Evolutionary conservation across 1,284 basidiomycete species (phyloP).

Genomic region (Lignosus rhinocerotis): DNA sequence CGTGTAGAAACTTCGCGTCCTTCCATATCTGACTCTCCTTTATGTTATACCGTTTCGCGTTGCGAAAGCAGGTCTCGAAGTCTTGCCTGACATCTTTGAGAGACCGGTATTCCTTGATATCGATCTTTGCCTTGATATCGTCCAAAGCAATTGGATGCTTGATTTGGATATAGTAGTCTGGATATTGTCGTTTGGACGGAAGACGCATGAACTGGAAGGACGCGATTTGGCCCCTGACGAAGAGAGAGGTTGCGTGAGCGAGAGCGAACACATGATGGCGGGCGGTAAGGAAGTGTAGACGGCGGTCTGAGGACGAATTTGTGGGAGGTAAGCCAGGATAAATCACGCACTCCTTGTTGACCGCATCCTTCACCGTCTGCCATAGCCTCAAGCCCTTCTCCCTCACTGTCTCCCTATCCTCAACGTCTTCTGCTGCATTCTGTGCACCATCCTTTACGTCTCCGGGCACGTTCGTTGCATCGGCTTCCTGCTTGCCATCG

Average conservation of each 20-base stretch:
- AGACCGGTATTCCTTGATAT: slow-evolving; percentile 61
- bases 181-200: slow-evolving; percentile 77
- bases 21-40: slow-evolving; percentile 84
- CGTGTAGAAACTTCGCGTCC: slow-evolving; percentile 74
- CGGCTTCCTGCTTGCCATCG: slow-evolving; percentile 22
- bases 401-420: slow-evolving; percentile 46
- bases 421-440: slow-evolving; percentile 28
- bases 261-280: slow-evolving; percentile 10
- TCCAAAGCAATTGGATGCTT: slow-evolving; percentile 81
- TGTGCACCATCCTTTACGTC: slow-evolving; percentile 27
- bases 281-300: slow-evolving; percentile 22
- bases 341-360: slow-evolving; percentile 78
- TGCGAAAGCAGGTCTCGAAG: slow-evolving; percentile 85
- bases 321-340: slow-evolving; percentile 28
- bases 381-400: slow-evolving; percentile 68
- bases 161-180: slow-evolving; percentile 89
- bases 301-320: slow-evolving; percentile 30
- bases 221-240: slow-evolving; percentile 61
- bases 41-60: slow-evolving; percentile 89
- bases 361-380: slow-evolving; percentile 75
- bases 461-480: slow-evolving; percentile 26
- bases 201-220: slow-evolving; percentile 75
- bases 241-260: slow-evolving; percentile 2
- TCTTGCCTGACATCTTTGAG: slow-evolving; percentile 77
- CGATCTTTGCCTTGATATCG: slow-evolving; percentile 82